phyloP scores from a whole-genome alignment of 1,139 yeast genomes.

The Nakaseomyces glabratus region DNA sequence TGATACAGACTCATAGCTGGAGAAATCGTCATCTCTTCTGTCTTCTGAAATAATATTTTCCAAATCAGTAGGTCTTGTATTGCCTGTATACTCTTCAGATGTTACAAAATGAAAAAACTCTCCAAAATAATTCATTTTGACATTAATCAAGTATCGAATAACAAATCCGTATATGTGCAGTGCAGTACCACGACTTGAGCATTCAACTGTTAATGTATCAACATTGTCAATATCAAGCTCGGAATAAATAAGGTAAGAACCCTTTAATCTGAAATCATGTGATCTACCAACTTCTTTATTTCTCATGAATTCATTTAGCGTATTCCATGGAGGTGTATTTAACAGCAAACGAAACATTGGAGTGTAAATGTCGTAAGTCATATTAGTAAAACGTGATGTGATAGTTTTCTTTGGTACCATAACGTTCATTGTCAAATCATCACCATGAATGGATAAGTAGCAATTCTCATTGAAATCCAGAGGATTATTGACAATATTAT shows the following conservation, averaged over 20 bases:
- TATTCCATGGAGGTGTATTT: constrained; percentile 89
- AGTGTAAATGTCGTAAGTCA: constrained; percentile 48
- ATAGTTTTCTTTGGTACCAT: constrained; percentile 56
- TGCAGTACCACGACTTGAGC: constrained; percentile 58
- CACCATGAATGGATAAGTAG: constrained; percentile 66
- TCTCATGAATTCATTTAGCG: constrained; percentile 61
- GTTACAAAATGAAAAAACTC: constrained; percentile 77
- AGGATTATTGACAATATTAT: constrained; percentile 81
- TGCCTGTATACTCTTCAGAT: constrained; percentile 60
- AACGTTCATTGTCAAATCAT: constrained; percentile 40
- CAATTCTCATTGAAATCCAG: constrained; percentile 73
- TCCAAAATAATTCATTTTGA: constrained; percentile 86
- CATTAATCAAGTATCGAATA: constrained; percentile 62
- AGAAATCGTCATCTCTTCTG: not conserved
- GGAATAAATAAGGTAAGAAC: constrained; percentile 56
- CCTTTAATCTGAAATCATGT: constrained; percentile 49
- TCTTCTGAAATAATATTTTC: constrained; percentile 6
- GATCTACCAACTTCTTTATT: constrained; percentile 59
- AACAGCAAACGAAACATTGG: constrained; percentile 54
- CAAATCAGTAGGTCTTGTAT: constrained; percentile 7
- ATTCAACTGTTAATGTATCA: constrained; percentile 58
- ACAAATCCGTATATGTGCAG: constrained; percentile 72
- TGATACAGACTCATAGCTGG: constrained; percentile 2
- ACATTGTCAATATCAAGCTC: constrained; percentile 55
- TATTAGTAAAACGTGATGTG: constrained; percentile 46